Evolutionary conservation across 169 alveolate genomes (phyloP), one percentile per base, ranked within the genome.

Genomic region (Cryptosporidium canis): DNA sequence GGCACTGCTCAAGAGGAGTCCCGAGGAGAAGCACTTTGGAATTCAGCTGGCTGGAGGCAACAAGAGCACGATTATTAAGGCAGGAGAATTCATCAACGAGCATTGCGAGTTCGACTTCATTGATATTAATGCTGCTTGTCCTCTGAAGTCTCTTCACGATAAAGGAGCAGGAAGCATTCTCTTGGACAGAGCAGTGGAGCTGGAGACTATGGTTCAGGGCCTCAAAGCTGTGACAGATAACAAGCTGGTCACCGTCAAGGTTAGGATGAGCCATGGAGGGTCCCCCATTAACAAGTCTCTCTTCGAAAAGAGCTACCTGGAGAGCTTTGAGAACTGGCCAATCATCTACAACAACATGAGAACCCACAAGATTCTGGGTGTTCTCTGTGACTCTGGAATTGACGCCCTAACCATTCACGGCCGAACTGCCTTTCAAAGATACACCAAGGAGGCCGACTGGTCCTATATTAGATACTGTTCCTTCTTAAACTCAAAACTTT

Each of bases 121-220:
- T 31, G 95, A 93, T 83, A 68, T 93, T 67, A 93, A 94, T 83
- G 90, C 92, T 33, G 97, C 95, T 27, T 94, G 97, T 83, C 97
- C 97, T 1, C 77, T 94, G 44, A 95, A 93, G 61, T 92, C 92
- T 90, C 94, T 92, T 31, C 93, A 90, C 72, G 90, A 90, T 56
- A 70, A 66, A 83, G 67, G 94, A 71, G 63, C 90, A 66, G 94
- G 94, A 85, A 37, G 92, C 65, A 35, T 63, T 31, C 84, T 91
- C 18, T 61, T 92, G 3, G 82, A 91, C 45, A 83, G 91, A 56
- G 83, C 63, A 27, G 68, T 83, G 4, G 87, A 66, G n/a, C 39
- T 91, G 14, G 85, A 66, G 27, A 33, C 72, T 9, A 90, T 91
- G 67, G 63, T 84, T 47, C 71, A 67, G 41, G 87, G 92, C 29